These are phyloP conservation scores for Ambispora gerdemannii DNA, from an alignment of 192 early-diverging fungal species.

Conservation along the genomic window DNA sequence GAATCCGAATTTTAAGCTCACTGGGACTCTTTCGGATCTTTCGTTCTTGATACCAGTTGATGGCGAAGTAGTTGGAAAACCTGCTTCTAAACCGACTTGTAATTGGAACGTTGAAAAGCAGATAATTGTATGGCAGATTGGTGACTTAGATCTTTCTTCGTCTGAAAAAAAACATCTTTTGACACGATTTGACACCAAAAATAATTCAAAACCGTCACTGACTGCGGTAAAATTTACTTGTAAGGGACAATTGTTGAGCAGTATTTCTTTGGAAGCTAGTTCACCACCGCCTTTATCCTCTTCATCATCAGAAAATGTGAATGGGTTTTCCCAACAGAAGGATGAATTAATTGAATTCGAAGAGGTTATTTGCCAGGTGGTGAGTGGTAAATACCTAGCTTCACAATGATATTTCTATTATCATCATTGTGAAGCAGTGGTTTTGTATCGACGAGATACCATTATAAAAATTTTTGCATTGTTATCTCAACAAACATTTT, in stretches of 20 bases:
- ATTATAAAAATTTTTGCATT: too few species aligned
- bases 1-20: conserved; percentile 36
- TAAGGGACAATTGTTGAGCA: conserved; percentile 29
- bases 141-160: conserved; percentile 26
- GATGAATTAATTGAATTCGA: conserved; percentile 1
- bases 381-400: conserved; percentile 12
- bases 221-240: conserved; percentile 18
- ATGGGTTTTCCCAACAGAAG: not conserved
- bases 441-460: too few species aligned
- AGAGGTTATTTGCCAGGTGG: not conserved
- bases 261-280: conserved; percentile 20
- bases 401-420: too few species aligned
- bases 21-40: conserved; percentile 34
- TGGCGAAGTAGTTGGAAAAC: conserved; percentile 43
- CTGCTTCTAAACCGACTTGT: conserved; percentile 49
- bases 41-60: conserved; percentile 49
- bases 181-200: conserved; percentile 23
- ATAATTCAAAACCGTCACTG: conserved; percentile 6
- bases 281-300: not conserved
- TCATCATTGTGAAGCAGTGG: too few species aligned
- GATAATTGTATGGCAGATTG: conserved; percentile 53
- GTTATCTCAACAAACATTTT: too few species aligned
- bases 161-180: conserved; percentile 13
- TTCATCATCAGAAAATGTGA: not conserved
- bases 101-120: conserved; percentile 48